Percentiles rank a stretch among this genome's conserved stretches.
phyloP scores from a whole-genome alignment of 2,329 filamentous ascomycete genomes.

The Colletotrichum viniferum region DNA sequence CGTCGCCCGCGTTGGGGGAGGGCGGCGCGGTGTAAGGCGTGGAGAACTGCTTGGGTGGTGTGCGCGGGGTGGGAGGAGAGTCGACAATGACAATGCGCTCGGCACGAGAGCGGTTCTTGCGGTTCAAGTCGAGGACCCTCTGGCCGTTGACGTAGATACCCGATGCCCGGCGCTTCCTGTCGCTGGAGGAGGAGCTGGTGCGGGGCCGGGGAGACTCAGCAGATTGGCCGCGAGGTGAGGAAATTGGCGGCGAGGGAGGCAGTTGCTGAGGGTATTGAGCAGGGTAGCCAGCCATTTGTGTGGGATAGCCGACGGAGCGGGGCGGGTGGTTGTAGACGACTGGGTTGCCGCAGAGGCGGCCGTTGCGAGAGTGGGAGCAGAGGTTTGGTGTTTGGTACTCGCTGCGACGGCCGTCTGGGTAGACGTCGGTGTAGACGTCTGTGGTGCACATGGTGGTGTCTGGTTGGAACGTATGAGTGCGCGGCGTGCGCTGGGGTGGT shows the following conservation, averaged over 20 bases:
- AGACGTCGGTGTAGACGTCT: conserved; percentile 50
- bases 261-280: conserved; percentile 34
- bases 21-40: conserved; percentile 45
- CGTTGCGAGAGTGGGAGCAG: conserved; percentile 43
- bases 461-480: conserved; percentile 15
- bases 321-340: conserved; percentile 45
- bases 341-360: conserved; percentile 45
- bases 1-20: conserved; percentile 26
- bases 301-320: conserved; percentile 36
- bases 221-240: conserved; percentile 31
- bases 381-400: conserved; percentile 38
- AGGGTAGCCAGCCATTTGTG: conserved; percentile 12
- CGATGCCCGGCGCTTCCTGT: conserved; percentile 34
- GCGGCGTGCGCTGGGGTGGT: conserved; percentile 12
- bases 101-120: conserved; percentile 35
- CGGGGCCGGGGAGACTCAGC: conserved; percentile 42
- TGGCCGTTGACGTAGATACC: conserved; percentile 42
- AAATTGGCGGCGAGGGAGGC: conserved; percentile 42
- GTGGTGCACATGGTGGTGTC: conserved; percentile 56
- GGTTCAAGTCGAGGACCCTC: conserved; percentile 37
- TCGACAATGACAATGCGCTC: conserved; percentile 52
- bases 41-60: conserved; percentile 47
- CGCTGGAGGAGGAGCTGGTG: conserved; percentile 33
- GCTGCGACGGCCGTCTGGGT: conserved; percentile 46
- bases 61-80: conserved; percentile 48